Evolutionary conservation across 768 basidiomycete genomes (phyloP).

Genomic region (Lactifluus subvellereus): DNA sequence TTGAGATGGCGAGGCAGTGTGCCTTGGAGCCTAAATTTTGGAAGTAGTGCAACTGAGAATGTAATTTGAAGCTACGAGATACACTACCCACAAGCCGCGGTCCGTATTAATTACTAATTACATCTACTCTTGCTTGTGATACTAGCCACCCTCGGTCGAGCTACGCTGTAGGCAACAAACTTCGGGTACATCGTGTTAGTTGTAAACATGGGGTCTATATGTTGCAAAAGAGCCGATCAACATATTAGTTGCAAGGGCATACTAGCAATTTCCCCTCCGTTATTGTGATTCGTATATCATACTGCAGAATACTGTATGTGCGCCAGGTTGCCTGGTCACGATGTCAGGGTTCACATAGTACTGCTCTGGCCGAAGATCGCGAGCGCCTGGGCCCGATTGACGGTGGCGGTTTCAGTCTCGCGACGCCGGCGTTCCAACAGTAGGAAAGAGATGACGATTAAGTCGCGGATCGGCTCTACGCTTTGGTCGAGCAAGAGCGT

Average conservation of each 20-base stretch:
- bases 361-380: background rate
- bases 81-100: no score
- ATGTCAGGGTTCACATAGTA: background rate
- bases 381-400: background rate
- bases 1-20: constrained; percentile 45
- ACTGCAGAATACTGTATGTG: background rate
- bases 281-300: no score
- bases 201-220: background rate
- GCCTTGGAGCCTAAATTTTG: constrained; percentile 28
- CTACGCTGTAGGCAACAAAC: no score
- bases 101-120: no score
- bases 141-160: no score
- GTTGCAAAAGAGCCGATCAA: no score
- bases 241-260: no score
- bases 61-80: no score
- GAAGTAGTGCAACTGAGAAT: constrained; percentile 9
- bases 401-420: constrained; percentile 12
- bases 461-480: constrained; percentile 19
- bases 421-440: constrained; percentile 23
- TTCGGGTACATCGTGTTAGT: background rate
- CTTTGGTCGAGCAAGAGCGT: constrained; percentile 19
- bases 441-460: constrained; percentile 21
- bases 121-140: no score
- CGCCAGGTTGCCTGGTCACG: background rate
- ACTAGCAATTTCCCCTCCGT: no score